Percentiles rank a stretch among this genome's conserved stretches.
Conservation (phyloP, 1,139 yeast genomes). For the Yarrowia galli region DNA sequence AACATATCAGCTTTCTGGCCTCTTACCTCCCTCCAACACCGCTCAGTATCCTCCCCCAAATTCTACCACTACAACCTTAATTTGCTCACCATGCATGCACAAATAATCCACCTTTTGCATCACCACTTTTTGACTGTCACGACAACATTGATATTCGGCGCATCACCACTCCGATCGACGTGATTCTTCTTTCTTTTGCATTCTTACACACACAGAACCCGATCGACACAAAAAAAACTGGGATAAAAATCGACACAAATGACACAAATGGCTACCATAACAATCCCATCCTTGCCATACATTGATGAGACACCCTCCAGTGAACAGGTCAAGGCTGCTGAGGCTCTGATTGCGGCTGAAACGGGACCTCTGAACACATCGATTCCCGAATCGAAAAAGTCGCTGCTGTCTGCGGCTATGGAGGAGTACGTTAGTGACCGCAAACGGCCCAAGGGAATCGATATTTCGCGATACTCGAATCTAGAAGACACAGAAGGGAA, state of each 20-base stretch:
- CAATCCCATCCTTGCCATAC: constrained; percentile 40
- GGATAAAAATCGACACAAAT: no score
- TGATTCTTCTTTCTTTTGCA: background rate
- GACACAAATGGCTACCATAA: background rate
- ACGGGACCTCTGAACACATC: constrained; percentile 37
- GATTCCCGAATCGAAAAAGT: constrained; percentile 38
- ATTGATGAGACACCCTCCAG: constrained; percentile 44
- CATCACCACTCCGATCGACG: background rate
- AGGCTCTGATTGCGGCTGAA: constrained; percentile 42
- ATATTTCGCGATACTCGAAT: constrained; percentile 45
- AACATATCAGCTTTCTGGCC: background rate
- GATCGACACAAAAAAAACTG: background rate
- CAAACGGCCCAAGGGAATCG: constrained; percentile 49
- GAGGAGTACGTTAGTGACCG: constrained; percentile 45
- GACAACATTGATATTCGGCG: constrained; percentile 10
- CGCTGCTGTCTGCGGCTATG: constrained; percentile 41
- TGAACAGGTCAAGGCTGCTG: constrained; percentile 42
- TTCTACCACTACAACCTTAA: background rate
- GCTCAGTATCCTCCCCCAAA: background rate
- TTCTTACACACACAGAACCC: background rate
- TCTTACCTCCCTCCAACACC: background rate
- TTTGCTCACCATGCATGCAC: background rate
- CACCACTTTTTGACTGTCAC: background rate
- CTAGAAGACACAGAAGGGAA: constrained; percentile 41
- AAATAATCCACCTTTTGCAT: constrained; percentile 7